phyloP scores from a whole-genome alignment of 495 filamentous ascomycete species.

The Penicillium cataractarum region DNA sequence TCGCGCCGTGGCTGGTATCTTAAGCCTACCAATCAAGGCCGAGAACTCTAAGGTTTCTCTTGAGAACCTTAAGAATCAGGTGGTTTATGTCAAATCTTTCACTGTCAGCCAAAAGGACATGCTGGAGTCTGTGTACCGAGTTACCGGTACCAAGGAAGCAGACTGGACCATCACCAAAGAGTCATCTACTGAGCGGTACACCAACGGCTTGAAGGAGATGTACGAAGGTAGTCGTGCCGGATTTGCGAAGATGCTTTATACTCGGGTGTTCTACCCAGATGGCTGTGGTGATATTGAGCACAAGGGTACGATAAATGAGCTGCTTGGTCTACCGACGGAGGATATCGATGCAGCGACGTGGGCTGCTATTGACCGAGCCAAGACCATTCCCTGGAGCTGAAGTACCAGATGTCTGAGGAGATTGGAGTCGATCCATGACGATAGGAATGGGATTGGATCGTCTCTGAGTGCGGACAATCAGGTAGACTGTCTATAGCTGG shows the following conservation, averaged over 20 bases:
- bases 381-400: constrained; percentile 2
- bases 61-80: constrained; percentile 41
- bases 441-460: neutral
- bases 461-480: neutral
- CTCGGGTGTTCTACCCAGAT: constrained; percentile 54
- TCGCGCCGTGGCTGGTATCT: constrained; percentile 45
- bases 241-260: constrained; percentile 49
- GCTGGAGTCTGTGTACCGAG: constrained; percentile 54
- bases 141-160: constrained; percentile 50
- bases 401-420: neutral
- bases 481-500: neutral
- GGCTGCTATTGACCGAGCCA: constrained; percentile 15
- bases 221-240: constrained; percentile 41
- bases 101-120: constrained; percentile 55
- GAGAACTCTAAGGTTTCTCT: constrained; percentile 39
- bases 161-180: constrained; percentile 62
- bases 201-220: constrained; percentile 43
- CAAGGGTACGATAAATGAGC: constrained; percentile 47
- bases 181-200: constrained; percentile 43
- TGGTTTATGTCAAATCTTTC: constrained; percentile 51
- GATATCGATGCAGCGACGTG: constrained; percentile 59
- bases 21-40: constrained; percentile 47
- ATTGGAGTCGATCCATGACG: neutral
- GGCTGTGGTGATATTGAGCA: constrained; percentile 44
- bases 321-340: constrained; percentile 60